phyloP scores from a whole-genome alignment of 805 yeast species.

The Komagataella ulmi region DNA sequence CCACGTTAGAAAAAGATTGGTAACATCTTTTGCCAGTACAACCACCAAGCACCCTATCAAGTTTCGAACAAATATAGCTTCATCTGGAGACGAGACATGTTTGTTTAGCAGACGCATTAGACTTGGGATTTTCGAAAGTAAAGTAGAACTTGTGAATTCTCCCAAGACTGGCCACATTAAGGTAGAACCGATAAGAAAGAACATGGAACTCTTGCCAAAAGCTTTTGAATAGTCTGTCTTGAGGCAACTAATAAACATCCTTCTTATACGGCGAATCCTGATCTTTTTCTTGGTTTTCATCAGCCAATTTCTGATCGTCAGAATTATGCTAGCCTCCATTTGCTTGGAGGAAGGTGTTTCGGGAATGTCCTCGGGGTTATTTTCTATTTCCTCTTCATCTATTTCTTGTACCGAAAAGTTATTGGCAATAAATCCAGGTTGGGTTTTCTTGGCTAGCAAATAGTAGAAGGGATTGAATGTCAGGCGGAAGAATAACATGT shows the following conservation, averaged over 20 bases:
- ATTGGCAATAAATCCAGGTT: slow-evolving; percentile 22
- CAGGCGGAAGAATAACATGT: slow-evolving; percentile 8
- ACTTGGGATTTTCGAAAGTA: slow-evolving; percentile 11
- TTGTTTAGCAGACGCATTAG: slow-evolving; percentile 10
- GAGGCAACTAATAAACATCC: slow-evolving; percentile 16
- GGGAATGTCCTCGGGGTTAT: slow-evolving; percentile 8
- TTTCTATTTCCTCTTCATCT: slow-evolving; percentile 19
- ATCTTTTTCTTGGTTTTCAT: neutral
- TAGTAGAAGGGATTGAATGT: slow-evolving; percentile 21
- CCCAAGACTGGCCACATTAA: slow-evolving; percentile 21
- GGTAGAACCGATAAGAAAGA: slow-evolving; percentile 13
- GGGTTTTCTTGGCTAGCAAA: slow-evolving; percentile 16
- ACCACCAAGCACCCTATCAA: slow-evolving; percentile 19
- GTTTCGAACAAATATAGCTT: slow-evolving; percentile 18
- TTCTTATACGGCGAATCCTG: slow-evolving; percentile 3
- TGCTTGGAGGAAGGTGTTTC: neutral
- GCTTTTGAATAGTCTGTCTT: slow-evolving; percentile 15
- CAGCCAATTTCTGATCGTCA: neutral
- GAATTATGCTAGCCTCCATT: neutral
- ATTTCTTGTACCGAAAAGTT: slow-evolving; percentile 16
- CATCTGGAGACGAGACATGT: slow-evolving; percentile 21
- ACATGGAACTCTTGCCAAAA: slow-evolving; percentile 8
- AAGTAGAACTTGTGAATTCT: slow-evolving; percentile 8
- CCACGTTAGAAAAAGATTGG: slow-evolving; percentile 19
- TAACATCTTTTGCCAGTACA: slow-evolving; percentile 17